Evolutionary conservation across 352 stramenopile genomes (phyloP).

Genomic region (Globisporangium takayamanum): DNA sequence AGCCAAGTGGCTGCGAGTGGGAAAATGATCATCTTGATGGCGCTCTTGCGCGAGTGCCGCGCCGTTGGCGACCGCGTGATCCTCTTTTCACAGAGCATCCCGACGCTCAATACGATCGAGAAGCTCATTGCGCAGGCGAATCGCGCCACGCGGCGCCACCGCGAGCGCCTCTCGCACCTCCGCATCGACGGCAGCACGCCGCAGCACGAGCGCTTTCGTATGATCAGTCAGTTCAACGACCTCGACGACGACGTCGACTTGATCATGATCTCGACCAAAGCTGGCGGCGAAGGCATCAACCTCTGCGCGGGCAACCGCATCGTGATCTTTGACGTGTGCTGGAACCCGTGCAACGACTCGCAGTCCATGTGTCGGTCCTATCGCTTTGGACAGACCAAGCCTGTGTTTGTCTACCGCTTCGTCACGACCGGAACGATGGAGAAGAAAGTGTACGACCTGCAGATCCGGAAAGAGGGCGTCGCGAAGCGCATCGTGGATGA

Average conservation of each 20-base stretch:
- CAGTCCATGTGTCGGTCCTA: constrained; percentile 93
- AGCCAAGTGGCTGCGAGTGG: constrained; percentile 61
- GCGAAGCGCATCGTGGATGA: constrained; percentile 87
- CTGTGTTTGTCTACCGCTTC: constrained; percentile 91
- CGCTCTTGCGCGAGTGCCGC: constrained; percentile 65
- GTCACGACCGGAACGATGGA: constrained; percentile 91
- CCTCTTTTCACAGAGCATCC: constrained; percentile 87
- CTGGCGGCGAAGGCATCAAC: constrained; percentile 85
- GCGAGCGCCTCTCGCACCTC: constrained; percentile 51
- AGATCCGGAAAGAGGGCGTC: constrained; percentile 87
- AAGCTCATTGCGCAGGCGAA: constrained; percentile 66
- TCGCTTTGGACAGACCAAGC: constrained; percentile 88
- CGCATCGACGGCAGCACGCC: constrained; percentile 81
- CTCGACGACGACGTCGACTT: constrained; percentile 71
- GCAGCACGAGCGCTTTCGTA: constrained; percentile 69
- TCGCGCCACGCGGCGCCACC: constrained; percentile 32
- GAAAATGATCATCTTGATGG: constrained; percentile 86
- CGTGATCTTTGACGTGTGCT: constrained; percentile 90
- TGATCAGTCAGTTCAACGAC: constrained; percentile 83
- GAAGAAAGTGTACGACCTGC: constrained; percentile 89
- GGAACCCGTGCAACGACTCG: constrained; percentile 89
- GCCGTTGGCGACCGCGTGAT: constrained; percentile 78
- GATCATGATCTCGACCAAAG: constrained; percentile 87
- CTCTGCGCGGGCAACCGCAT: constrained; percentile 85
- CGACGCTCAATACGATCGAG: constrained; percentile 76